Evolutionary conservation across 2,329 filamentous ascomycete species (phyloP), one percentile per base, ranked within the genome.

Genomic region (Westerdykella aurantiaca): DNA sequence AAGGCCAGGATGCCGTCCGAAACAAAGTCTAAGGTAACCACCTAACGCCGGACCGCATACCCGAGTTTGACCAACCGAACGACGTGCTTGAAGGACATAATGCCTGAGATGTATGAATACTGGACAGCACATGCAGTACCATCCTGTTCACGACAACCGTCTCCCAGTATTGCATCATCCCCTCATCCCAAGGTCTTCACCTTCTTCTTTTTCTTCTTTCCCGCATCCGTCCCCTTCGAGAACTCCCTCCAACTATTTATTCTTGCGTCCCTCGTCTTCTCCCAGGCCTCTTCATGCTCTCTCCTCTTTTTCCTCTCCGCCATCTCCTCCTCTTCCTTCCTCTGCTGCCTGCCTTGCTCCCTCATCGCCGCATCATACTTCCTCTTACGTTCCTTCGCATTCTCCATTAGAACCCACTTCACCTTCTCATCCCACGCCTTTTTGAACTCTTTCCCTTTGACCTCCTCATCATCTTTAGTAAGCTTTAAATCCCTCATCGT

Each of bases 231-330:
- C 72, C 66, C 68, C 72, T 94, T 93, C 66, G 93, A 83, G 61
- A 95, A 98, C 53, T 89, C 81, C 45, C 93, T 80, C 93, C 93
- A 98, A 67, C 86, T 95, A 52, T 83, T 87, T 69, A 98, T 97
- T 52, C 93, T 79, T 70, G 88, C 80, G 48, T 98, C 93, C 38
- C 93, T 76, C 21, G 86, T 95, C 61, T 87, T 83, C 73, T 98
- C 93, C 93, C 93, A 98, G 50, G 90, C 86, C 71, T 93, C 82
- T 53, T 97, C 89, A 67, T 93, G 88, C 63, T 97, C 89, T 47
- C 93, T 78, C 79, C 76, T 76, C 45, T 72, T 54, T 66, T 76
- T 76, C 44, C 72, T 58, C 57, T 72, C 72, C 31, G 91, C 88
- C 9, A 86, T 49, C 71, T 96, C 91, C 56, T 89, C 86, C 17